Base-by-base conservation (phyloP, 2,329 filamentous ascomycete genomes). In the Penicillium griseofulvum region DNA sequence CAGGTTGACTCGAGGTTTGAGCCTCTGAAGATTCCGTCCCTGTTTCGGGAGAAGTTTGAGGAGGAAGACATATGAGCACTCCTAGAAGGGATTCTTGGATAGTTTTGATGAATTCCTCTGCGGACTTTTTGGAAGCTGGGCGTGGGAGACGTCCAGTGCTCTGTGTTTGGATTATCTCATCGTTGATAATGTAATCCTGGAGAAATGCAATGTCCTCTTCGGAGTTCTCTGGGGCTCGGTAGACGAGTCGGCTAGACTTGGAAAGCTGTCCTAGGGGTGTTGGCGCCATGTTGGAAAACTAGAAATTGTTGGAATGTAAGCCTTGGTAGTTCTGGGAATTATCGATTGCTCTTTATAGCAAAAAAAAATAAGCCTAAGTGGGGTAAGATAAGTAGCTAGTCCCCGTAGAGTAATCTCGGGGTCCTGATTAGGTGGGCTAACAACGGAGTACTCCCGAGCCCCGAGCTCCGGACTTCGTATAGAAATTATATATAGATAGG, bases 161-260 rank as follows among this genome's bases (percentile, higher is more conserved):
- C 34, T 51, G 7, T 22, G 19, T 38, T 45, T 54, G 47, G 3
- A 50, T 45, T 29, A 22, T 51, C 5, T 33, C 29, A 12, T 57
- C 55, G 3, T 50, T 52, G 16, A 54, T 22, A 11, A 60, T 46
- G 8, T 50, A 37, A 3, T 37, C 12, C 2, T 59, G 46, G 11
- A 62, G 12, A 12, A 60, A 62, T 38, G 45, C 33, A 7, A 56
- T 51, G 22, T 62, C 58, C 19, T 52, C 58, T n/a, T 52, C 49
- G 2, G 36, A 42, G 41, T 58, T 46, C 45, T 62, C 59, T 44
- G 42, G 24, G 24, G 59, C 53, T 45, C 58, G 50, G 39, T 58
- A 62, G 43, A 55, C 9, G 10, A 62, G 58, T 16, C 50, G 55
- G 2, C 31, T 29, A 14, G 59, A 56, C 22, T 22, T 52, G 29